These are phyloP conservation scores for Russula earlei DNA, from an alignment of 768 basidiomycete genomes.

Conservation along the genomic window DNA sequence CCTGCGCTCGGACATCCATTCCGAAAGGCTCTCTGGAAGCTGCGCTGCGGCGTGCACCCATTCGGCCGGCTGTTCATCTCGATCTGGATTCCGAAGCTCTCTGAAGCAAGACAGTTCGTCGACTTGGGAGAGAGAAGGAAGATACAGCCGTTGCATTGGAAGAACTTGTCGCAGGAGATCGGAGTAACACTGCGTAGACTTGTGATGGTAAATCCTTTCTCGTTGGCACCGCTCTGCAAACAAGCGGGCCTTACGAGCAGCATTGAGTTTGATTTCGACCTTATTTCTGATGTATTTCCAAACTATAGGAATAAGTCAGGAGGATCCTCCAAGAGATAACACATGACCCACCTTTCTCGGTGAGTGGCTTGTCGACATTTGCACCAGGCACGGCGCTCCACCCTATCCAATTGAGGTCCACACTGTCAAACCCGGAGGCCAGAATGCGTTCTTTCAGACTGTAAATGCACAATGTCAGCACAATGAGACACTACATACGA, in stretches of 20 bases:
- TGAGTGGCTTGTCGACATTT: conserved; percentile 7
- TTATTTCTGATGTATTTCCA: conserved; percentile 14
- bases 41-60: neutral
- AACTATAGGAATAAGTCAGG: neutral
- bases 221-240: neutral
- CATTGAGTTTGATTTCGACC: neutral
- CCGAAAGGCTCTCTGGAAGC: conserved; percentile 8
- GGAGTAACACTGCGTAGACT: neutral
- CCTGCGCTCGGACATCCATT: conserved; percentile 9
- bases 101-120: conserved; percentile 11
- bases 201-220: neutral
- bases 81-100: conserved; percentile 3
- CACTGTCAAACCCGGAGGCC: conserved; percentile 2
- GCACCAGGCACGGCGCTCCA: neutral
- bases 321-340: neutral
- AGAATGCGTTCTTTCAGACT: conserved; percentile 6
- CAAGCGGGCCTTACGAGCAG: conserved; percentile 1
- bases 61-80: neutral
- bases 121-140: conserved; percentile 5
- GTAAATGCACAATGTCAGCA: neutral
- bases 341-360: conserved; percentile 4
- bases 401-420: conserved; percentile 4
- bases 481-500: neutral
- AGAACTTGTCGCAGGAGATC: conserved; percentile 6
- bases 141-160: conserved; percentile 11